phyloP scores from a whole-genome alignment of 2,329 filamentous ascomycete genomes.

The Botrytis cinerea region DNA sequence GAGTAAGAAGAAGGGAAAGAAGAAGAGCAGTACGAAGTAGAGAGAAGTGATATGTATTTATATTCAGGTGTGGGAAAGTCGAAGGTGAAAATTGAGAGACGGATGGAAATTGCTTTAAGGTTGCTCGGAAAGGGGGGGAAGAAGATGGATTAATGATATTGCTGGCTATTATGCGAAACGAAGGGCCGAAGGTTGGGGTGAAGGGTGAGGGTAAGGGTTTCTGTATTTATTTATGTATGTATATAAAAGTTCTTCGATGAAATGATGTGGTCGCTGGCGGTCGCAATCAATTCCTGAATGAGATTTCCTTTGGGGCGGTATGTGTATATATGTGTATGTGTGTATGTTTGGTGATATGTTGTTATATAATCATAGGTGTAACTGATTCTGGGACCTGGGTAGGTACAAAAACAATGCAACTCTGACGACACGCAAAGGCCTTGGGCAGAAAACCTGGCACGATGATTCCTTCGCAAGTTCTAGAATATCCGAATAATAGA shows the following conservation, averaged over 20 bases:
- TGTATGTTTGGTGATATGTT: not conserved
- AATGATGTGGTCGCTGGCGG: constrained; percentile 2
- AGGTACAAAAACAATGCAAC: not conserved
- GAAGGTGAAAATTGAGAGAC: not conserved
- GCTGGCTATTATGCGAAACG: not conserved
- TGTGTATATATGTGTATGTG: not conserved
- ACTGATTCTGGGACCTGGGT: not conserved
- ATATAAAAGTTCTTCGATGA: constrained; percentile 9
- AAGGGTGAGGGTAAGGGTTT: not conserved
- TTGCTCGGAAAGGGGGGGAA: not conserved
- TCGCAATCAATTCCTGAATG: not conserved
- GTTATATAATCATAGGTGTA: not conserved
- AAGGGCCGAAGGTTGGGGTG: not conserved
- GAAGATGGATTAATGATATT: constrained; percentile 14
- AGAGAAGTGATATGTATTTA: not conserved
- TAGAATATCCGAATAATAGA: too few species aligned
- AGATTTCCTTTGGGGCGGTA: not conserved
- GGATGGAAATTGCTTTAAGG: not conserved
- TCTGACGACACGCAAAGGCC: not conserved
- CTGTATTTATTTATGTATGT: constrained; percentile 3
- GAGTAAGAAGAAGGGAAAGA: constrained; percentile 18
- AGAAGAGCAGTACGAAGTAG: constrained; percentile 7
- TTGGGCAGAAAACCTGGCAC: rapidly evolving
- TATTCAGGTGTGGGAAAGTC: not conserved
- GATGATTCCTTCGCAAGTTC: not conserved